phyloP scores from a whole-genome alignment of 208 protist genomes.

The Trypanosoma congolense region DNA sequence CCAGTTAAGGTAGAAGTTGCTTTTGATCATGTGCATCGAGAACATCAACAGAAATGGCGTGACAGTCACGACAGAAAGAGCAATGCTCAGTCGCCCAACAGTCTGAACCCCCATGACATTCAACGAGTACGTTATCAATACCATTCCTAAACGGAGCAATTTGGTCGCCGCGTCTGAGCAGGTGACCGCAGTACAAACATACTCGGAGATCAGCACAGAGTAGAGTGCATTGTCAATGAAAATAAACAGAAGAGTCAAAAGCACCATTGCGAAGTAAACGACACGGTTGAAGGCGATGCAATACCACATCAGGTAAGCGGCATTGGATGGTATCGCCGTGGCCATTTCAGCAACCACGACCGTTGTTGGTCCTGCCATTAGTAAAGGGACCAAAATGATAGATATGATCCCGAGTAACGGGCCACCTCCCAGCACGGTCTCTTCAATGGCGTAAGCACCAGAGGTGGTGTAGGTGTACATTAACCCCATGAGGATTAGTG shows the following conservation, averaged over 20 bases:
- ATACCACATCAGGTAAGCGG: slow-evolving; percentile 74
- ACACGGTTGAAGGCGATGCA: slow-evolving; percentile 52
- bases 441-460: slow-evolving; percentile 76
- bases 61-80: slow-evolving; percentile 49
- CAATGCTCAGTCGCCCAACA: slow-evolving; percentile 56
- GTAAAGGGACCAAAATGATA: slow-evolving; percentile 60
- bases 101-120: slow-evolving; percentile 65
- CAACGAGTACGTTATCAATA: slow-evolving; percentile 44
- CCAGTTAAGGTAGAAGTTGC: slow-evolving; percentile 70
- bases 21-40: slow-evolving; percentile 44
- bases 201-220: slow-evolving; percentile 77
- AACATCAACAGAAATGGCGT: slow-evolving; percentile 64
- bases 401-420: slow-evolving; percentile 55
- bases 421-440: slow-evolving; percentile 77
- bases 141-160: slow-evolving; percentile 40
- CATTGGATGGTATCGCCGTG: slow-evolving; percentile 69
- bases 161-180: slow-evolving; percentile 24
- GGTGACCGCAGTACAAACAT: slow-evolving; percentile 46
- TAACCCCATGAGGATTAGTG: slow-evolving; percentile 60
- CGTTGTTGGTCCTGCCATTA: slow-evolving; percentile 65
- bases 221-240: slow-evolving; percentile 77
- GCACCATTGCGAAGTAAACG: slow-evolving; percentile 60
- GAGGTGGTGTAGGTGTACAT: slow-evolving; percentile 83
- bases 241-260: slow-evolving; percentile 57
- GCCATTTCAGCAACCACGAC: slow-evolving; percentile 70